These are phyloP conservation scores for Lactarius quietus DNA, from an alignment of 768 basidiomycete genomes.

Conservation along the genomic window DNA sequence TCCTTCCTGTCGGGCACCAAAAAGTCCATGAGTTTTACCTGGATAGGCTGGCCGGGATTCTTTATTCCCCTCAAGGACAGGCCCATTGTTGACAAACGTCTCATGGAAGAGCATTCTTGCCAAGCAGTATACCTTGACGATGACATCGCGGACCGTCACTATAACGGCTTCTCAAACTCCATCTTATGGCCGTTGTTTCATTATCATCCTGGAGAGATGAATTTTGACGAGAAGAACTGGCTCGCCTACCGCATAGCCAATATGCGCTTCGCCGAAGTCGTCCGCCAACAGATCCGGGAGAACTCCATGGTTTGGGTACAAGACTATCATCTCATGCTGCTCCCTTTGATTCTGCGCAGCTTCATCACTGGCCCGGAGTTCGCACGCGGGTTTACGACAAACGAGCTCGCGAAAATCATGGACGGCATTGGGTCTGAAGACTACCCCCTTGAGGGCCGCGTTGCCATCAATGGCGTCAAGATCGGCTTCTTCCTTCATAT, in stretches of 20 bases:
- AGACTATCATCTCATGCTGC: constrained; percentile 96
- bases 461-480: constrained; percentile 65
- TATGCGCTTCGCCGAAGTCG: constrained; percentile 87
- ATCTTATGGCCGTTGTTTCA: constrained; percentile 99
- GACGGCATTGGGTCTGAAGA: constrained; percentile 64
- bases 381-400: constrained; percentile 52
- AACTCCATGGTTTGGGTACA: constrained; percentile 99
- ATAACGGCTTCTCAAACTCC: constrained; percentile 98
- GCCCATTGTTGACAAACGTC: constrained; percentile 83
- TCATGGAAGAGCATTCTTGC: constrained; percentile 94
- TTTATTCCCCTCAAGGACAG: constrained; percentile 93
- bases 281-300: constrained; percentile 70
- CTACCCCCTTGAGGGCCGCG: constrained; percentile 35
- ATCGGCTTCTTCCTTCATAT: constrained; percentile 99
- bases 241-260: constrained; percentile 97
- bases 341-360: constrained; percentile 91
- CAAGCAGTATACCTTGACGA: constrained; percentile 98
- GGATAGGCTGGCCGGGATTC: constrained; percentile 96
- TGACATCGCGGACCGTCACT: constrained; percentile 97
- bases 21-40: constrained; percentile 95
- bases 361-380: constrained; percentile 70
- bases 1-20: constrained; percentile 97
- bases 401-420: constrained; percentile 64
- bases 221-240: constrained; percentile 99
- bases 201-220: constrained; percentile 99